Evolutionary conservation across 805 yeast genomes (phyloP).

Genomic region (Candida coleopterorum): DNA sequence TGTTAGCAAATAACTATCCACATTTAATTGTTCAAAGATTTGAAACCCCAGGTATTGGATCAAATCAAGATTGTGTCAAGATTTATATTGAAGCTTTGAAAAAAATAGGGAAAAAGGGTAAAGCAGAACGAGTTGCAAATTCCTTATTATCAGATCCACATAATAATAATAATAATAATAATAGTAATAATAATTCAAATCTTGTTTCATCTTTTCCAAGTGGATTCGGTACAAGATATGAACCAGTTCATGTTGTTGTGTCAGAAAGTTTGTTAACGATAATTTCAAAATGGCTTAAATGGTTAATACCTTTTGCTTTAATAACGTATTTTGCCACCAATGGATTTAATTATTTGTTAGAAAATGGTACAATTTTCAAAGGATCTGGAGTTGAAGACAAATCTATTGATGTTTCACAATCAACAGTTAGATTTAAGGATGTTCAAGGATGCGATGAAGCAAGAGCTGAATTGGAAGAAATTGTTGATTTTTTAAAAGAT

Average conservation of each 20-base stretch:
- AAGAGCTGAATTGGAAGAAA: conserved; percentile 92
- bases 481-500: conserved; percentile 95
- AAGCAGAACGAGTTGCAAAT: conserved; percentile 65
- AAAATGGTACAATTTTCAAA: conserved; percentile 77
- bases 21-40: conserved; percentile 91
- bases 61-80: conserved; percentile 71
- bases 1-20: conserved; percentile 83
- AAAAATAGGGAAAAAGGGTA: conserved; percentile 69
- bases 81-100: conserved; percentile 78
- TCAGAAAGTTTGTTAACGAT: conserved; percentile 79
- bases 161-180: too few species aligned
- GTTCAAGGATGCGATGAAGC: conserved; percentile 99
- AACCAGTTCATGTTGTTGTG: conserved; percentile 92
- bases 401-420: conserved; percentile 76
- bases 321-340: conserved; percentile 76
- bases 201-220: conserved; percentile 17
- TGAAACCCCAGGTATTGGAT: conserved; percentile 91
- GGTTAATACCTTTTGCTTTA: conserved; percentile 79
- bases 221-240: conserved; percentile 60
- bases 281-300: conserved; percentile 80
- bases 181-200: conserved; percentile 6
- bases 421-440: conserved; percentile 84
- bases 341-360: conserved; percentile 74
- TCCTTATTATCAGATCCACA: too few species aligned
- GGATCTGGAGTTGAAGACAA: conserved; percentile 69